Evolutionary conservation across 768 basidiomycete species (phyloP), one percentile per base, ranked within the genome.

Genomic region (Russula compacta): DNA sequence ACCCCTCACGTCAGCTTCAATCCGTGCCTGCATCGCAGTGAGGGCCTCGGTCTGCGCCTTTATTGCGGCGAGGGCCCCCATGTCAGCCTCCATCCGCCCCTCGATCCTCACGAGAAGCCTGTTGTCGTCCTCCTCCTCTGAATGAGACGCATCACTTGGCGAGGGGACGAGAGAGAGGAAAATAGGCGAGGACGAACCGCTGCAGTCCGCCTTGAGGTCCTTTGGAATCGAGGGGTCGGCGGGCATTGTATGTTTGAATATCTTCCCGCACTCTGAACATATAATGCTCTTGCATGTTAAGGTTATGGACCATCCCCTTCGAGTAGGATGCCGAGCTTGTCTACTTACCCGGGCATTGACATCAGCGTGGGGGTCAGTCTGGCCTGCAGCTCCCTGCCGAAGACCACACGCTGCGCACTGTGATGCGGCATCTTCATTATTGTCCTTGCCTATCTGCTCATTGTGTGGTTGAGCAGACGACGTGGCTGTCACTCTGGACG

Each of bases 21-120:
- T 97, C 71, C 95, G 94, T 0, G 89, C 91, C 70, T 92, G 92
- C 69, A 98, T 78, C 0, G 89, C 89, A 3, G 90, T 91, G 64
- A 77, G 84, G 1, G 86, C 90, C 73, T 95, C 94, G 66, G 97
- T 97, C 71, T 97, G 94, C 0, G 89, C 91, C 70, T 92, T 93
- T 69, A 98, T 78, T 0, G 89, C 89, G 3, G 90, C 91, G 64
- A 77, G 84, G 1, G 93, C 95, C 68, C 85, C 86, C 11, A 85
- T 85, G 24, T 29, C 24, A 29, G 24, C 24, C 24, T 29, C 24
- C 2, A 29, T 29, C 24, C 24, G 24, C 24, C 24, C 24, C 24
- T 29, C 24, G 24, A 29, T 29, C 3, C 3, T 29, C 1, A 3
- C 24, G 24, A 29, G 24, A 1, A 92, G 94, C 68, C 85, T 86